phyloP scores from a whole-genome alignment of 2,329 filamentous ascomycete species.

The Sarocladium kiliense region DNA sequence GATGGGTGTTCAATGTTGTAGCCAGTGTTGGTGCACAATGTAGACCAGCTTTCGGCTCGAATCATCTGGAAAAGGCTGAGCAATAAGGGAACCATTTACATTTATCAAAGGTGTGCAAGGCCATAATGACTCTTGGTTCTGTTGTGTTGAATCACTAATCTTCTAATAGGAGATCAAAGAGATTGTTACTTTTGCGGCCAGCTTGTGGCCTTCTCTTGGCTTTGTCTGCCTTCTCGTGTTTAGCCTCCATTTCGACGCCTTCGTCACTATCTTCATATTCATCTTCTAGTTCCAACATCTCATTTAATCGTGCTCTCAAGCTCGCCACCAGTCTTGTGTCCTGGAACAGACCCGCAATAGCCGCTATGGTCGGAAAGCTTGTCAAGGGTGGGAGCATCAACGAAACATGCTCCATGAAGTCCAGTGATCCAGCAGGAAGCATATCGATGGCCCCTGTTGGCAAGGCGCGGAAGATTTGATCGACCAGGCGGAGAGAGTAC shows the following conservation, averaged over 20 bases:
- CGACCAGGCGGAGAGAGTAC: constrained; percentile 49
- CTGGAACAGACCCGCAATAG: constrained; percentile 16
- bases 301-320: constrained; percentile 12
- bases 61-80: too few relatives aligned
- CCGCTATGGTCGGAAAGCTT: constrained; percentile 17
- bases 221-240: neutral
- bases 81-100: neutral
- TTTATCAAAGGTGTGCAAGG: neutral
- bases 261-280: neutral
- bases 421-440: constrained; percentile 10
- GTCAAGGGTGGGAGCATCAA: constrained; percentile 16
- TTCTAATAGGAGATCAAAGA: constrained; percentile 19
- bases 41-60: neutral
- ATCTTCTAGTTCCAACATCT: constrained; percentile 15
- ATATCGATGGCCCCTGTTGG: neutral
- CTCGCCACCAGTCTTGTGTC: constrained; percentile 9
- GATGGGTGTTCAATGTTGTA: neutral
- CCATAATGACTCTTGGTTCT: neutral
- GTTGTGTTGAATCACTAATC: constrained; percentile 11
- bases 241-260: neutral
- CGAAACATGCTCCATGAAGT: neutral
- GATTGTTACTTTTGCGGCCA: constrained; percentile 13
- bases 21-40: neutral
- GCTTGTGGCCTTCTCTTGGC: constrained; percentile 11
- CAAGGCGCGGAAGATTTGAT: constrained; percentile 1